Percentiles rank a stretch among this genome's conserved stretches.
These are phyloP conservation scores for Zalerion maritima DNA, from an alignment of 495 filamentous ascomycete genomes.

Conservation along the genomic window DNA sequence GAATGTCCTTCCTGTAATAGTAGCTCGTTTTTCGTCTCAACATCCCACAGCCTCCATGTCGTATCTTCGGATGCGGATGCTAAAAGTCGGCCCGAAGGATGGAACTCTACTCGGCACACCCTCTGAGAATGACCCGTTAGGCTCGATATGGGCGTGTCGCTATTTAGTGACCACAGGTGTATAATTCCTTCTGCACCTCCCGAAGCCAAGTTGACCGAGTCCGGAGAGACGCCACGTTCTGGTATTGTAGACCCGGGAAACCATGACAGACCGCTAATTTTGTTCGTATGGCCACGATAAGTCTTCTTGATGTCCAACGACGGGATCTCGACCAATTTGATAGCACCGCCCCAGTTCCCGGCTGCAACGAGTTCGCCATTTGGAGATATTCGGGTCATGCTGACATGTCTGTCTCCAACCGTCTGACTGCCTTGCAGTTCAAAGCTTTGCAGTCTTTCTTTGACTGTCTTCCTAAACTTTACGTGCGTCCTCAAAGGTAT, in stretches of 20 bases:
- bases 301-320: constrained; percentile 60
- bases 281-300: constrained; percentile 69
- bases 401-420: constrained; percentile 76
- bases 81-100: constrained; percentile 79
- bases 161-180: constrained; percentile 76
- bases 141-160: constrained; percentile 70
- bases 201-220: constrained; percentile 73
- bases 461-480: constrained; percentile 76
- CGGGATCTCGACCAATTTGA: constrained; percentile 73
- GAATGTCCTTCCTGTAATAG: constrained; percentile 91
- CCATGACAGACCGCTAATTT: constrained; percentile 85
- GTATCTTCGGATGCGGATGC: constrained; percentile 93
- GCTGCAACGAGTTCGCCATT: constrained; percentile 71
- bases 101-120: constrained; percentile 85
- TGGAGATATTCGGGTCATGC: constrained; percentile 81
- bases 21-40: constrained; percentile 68
- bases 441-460: constrained; percentile 67
- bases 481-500: constrained; percentile 81
- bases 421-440: constrained; percentile 88
- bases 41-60: constrained; percentile 94
- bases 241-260: constrained; percentile 69
- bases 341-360: constrained; percentile 80
- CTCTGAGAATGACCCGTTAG: constrained; percentile 74
- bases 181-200: constrained; percentile 83
- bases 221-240: constrained; percentile 48